phyloP scores from a whole-genome alignment of 768 basidiomycete species.

The Xerocomus potaroensis region DNA sequence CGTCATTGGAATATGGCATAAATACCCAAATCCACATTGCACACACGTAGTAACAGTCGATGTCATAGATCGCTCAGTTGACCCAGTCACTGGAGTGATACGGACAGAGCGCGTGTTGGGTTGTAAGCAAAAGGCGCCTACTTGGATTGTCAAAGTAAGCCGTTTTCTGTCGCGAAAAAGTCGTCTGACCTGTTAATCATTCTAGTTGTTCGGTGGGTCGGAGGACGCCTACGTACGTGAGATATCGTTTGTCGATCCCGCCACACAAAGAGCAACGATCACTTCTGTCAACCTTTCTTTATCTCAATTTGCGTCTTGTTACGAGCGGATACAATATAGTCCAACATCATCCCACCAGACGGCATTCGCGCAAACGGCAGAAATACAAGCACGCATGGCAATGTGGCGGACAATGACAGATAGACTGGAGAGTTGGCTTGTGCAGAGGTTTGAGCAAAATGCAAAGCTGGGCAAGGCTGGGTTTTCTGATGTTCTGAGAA shows the following conservation, averaged over 20 bases:
- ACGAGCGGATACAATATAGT: conserved; percentile 84
- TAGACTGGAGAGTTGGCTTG: conserved; percentile 79
- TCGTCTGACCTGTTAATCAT: conserved; percentile 2
- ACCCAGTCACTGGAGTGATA: conserved; percentile 82
- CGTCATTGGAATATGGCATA: conserved; percentile 90
- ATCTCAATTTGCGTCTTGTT: conserved; percentile 91
- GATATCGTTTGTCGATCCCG: conserved; percentile 89
- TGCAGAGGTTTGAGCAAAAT: conserved; percentile 88
- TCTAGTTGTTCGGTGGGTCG: conserved; percentile 83
- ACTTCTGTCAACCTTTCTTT: conserved; percentile 92
- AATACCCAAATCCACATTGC: conserved; percentile 94
- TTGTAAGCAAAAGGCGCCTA: conserved; percentile 88
- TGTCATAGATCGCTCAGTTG: conserved; percentile 79
- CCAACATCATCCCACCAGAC: conserved; percentile 66
- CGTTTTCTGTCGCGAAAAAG: conserved; percentile 3
- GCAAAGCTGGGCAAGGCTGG: conserved; percentile 85
- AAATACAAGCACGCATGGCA: conserved; percentile 79
- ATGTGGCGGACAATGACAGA: conserved; percentile 81
- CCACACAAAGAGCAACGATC: conserved; percentile 72
- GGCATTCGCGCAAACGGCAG: conserved; percentile 83
- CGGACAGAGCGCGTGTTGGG: conserved; percentile 88
- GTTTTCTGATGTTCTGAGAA: conserved; percentile 83
- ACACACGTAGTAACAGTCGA: conserved; percentile 85
- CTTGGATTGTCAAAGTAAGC: conserved; percentile 89
- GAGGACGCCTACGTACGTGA: conserved; percentile 95